Percentiles rank a stretch among this genome's conserved stretches.
These are phyloP conservation scores for Paradendryphiella salina DNA, from an alignment of 2,329 filamentous ascomycete genomes.

Conservation along the genomic window DNA sequence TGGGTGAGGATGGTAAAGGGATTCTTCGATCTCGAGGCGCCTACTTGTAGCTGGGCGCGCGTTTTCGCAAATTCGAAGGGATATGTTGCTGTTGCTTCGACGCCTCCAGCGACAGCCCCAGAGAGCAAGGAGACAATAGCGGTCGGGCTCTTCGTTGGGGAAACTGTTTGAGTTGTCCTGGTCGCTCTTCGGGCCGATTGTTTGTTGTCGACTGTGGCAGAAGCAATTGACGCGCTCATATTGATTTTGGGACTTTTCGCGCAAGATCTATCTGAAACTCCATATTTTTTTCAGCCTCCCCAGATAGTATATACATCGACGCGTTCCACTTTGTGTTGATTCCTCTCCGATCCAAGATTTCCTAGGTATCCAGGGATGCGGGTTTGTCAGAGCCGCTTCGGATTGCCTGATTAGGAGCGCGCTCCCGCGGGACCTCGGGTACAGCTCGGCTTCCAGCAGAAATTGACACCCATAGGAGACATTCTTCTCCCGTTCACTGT, in stretches of 20 bases:
- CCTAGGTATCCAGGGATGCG: too few species aligned
- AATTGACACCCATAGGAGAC: background rate
- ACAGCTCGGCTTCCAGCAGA: background rate
- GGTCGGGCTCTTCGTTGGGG: constrained; percentile 8
- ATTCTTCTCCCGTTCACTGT: constrained; percentile 1
- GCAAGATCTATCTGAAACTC: background rate
- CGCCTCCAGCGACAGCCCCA: constrained; percentile 57
- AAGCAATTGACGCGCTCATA: constrained; percentile 11
- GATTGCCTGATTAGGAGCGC: background rate
- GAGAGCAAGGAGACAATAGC: constrained; percentile 50
- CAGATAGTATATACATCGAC: constrained; percentile 1
- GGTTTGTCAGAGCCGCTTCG: background rate
- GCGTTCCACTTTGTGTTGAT: background rate
- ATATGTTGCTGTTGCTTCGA: constrained; percentile 57
- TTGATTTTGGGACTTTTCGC: background rate
- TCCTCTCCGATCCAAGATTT: too few species aligned
- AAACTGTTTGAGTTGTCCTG: background rate
- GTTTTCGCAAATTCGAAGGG: constrained; percentile 45
- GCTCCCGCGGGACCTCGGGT: constrained; percentile 1
- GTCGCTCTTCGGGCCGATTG: background rate
- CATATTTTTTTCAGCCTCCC: background rate
- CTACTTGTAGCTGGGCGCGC: constrained; percentile 32
- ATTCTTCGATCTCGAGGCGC: constrained; percentile 15
- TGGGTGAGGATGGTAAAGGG: constrained; percentile 29
- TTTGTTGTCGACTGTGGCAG: background rate